phyloP scores from a whole-genome alignment of 768 basidiomycete species.

The Suillus clintonianus region DNA sequence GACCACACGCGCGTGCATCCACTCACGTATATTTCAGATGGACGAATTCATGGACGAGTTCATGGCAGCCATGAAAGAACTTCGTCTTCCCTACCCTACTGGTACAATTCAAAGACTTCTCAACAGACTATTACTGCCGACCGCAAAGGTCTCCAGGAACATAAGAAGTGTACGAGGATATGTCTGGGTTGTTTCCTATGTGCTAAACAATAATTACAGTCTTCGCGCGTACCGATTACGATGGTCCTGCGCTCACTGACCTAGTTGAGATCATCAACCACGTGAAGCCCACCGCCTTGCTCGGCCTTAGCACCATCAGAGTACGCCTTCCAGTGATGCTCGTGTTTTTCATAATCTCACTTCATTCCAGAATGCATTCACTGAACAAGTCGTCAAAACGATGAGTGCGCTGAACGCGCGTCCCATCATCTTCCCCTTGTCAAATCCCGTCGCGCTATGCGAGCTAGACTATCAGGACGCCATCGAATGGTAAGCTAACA shows the following conservation, averaged over 20 bases:
- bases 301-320: constrained; percentile 67
- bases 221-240: constrained; percentile 72
- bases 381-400: constrained; percentile 56
- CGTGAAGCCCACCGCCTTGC: constrained; percentile 75
- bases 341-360: background rate
- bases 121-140: constrained; percentile 72
- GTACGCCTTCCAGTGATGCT: constrained; percentile 11
- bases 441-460: constrained; percentile 65
- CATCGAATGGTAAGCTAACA: constrained; percentile 47
- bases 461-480: constrained; percentile 67
- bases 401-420: constrained; percentile 67
- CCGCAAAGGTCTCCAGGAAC: constrained; percentile 66
- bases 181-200: background rate
- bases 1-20: background rate
- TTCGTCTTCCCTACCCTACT: constrained; percentile 67
- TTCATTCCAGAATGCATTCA: constrained; percentile 52
- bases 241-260: constrained; percentile 60
- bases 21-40: constrained; percentile 43
- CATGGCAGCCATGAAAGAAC: constrained; percentile 64
- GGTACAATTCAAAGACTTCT: constrained; percentile 79
- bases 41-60: constrained; percentile 77
- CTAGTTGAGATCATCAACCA: constrained; percentile 68
- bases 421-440: constrained; percentile 81
- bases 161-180: constrained; percentile 62
- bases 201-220: constrained; percentile 33